These are phyloP conservation scores for Plantago coronopus DNA, from an alignment of 305 asterid species.

Conservation along the genomic window DNA sequence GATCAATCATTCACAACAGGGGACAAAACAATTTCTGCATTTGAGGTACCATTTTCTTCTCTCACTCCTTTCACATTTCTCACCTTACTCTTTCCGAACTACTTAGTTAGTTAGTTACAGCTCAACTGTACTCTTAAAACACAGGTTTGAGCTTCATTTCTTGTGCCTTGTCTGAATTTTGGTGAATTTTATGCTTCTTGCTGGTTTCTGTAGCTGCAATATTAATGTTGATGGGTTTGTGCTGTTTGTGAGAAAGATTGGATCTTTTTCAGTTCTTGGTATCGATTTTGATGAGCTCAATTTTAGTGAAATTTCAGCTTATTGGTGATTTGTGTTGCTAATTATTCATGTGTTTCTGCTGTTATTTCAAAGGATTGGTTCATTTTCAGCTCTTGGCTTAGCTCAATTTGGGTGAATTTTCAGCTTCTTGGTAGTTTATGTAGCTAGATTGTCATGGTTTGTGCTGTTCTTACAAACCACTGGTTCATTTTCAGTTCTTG, in stretches of 20 bases:
- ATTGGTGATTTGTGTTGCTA: no score
- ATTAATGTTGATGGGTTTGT: neutral
- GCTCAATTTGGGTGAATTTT: neutral
- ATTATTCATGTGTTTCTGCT: neutral
- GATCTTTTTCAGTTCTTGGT: no score
- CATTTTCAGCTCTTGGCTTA: no score
- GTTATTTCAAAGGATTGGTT: neutral
- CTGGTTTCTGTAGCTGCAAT: no score
- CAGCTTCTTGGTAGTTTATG: neutral
- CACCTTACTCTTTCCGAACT: neutral
- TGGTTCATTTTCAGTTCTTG: neutral
- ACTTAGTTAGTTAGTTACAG: constrained; percentile 9
- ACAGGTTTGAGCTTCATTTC: neutral
- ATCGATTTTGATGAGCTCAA: no score
- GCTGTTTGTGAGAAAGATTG: neutral
- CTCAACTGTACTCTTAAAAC: neutral
- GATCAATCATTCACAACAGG: constrained; percentile 18
- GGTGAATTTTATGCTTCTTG: no score
- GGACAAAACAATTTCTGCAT: constrained; percentile 29
- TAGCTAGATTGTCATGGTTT: neutral
- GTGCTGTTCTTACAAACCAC: neutral
- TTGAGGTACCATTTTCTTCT: constrained; percentile 42
- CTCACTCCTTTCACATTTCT: constrained; percentile 32
- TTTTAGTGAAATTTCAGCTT: neutral
- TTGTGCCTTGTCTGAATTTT: no score